phyloP scores from a whole-genome alignment of 495 filamentous ascomycete genomes.

The Aspergillus saccharolyticus region DNA sequence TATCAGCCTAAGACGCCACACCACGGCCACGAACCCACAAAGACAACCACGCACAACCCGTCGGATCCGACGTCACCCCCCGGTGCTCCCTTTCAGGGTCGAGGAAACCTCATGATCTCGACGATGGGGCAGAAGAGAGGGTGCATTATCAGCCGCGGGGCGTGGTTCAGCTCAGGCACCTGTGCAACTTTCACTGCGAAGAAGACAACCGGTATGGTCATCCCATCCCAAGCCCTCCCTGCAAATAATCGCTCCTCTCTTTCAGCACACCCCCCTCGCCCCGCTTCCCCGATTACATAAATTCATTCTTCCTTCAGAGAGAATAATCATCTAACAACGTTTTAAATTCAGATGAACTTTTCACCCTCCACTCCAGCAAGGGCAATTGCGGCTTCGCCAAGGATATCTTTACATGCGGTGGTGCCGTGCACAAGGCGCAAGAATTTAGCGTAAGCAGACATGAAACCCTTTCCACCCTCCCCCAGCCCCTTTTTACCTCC shows the following conservation, averaged over 20 bases:
- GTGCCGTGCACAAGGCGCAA: conserved; percentile 34
- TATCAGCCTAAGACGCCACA: conserved; percentile 60
- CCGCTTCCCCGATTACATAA: too few species aligned
- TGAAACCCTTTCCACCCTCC: not conserved
- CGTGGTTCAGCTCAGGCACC: conserved; percentile 64
- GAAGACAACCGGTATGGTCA: conserved; percentile 35
- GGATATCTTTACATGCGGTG: conserved; percentile 47
- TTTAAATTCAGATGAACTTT: conserved; percentile 39
- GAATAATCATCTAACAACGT: conserved; percentile 7
- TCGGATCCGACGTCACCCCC: conserved; percentile 36
- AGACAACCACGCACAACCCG: conserved; percentile 22
- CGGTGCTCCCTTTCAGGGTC: conserved; percentile 47
- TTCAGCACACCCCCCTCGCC: not conserved
- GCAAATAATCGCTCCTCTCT: not conserved
- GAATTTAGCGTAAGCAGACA: conserved; percentile 41
- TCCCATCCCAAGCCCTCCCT: not conserved
- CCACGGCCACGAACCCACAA: conserved; percentile 29
- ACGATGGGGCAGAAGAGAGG: conserved; percentile 49
- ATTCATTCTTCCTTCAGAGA: too few species aligned
- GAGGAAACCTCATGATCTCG: conserved; percentile 55
- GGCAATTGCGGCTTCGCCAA: conserved; percentile 50
- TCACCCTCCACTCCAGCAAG: conserved; percentile 57
- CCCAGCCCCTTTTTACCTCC: conserved; percentile 5
- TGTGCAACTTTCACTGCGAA: conserved; percentile 63
- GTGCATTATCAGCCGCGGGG: conserved; percentile 64